These are phyloP conservation scores for Orbilia quercus DNA, from an alignment of 2,329 filamentous ascomycete genomes.

Conservation along the genomic window DNA sequence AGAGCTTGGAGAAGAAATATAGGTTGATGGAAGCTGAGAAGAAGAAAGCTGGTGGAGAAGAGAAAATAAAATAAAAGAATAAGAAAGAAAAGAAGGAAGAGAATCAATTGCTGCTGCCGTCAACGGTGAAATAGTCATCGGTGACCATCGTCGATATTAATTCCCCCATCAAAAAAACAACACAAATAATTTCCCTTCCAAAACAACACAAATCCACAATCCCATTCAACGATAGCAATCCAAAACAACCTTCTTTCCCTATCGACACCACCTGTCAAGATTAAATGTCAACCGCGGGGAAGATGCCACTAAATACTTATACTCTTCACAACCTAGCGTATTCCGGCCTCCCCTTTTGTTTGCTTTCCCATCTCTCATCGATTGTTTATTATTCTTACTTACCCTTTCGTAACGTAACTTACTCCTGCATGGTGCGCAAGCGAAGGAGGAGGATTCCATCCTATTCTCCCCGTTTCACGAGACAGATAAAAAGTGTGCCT, in stretches of 20 bases:
- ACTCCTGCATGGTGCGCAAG: constrained; percentile 6
- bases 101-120: background rate
- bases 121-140: background rate
- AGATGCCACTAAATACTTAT: too few relatives aligned
- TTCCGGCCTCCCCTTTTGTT: constrained; percentile 1
- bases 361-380: background rate
- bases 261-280: too few relatives aligned
- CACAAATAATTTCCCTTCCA: background rate
- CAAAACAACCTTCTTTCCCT: background rate
- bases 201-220: too few relatives aligned
- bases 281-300: too few relatives aligned
- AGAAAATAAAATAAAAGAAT: too few relatives aligned
- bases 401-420: background rate
- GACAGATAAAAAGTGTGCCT: too few relatives aligned
- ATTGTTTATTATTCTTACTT: constrained; percentile 1
- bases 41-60: too few relatives aligned
- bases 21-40: constrained; percentile 2
- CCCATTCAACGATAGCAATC: background rate
- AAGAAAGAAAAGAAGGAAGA: constrained; percentile 5
- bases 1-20: background rate
- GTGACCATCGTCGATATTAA: too few relatives aligned
- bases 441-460: background rate
- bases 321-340: background rate
- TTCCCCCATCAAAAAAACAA: too few relatives aligned
- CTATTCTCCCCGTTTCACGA: constrained; percentile 3